Percentiles rank a stretch among this genome's conserved stretches.
Conservation (phyloP, 73 alveolate genomes). For the Paramecium sonneborni region DNA sequence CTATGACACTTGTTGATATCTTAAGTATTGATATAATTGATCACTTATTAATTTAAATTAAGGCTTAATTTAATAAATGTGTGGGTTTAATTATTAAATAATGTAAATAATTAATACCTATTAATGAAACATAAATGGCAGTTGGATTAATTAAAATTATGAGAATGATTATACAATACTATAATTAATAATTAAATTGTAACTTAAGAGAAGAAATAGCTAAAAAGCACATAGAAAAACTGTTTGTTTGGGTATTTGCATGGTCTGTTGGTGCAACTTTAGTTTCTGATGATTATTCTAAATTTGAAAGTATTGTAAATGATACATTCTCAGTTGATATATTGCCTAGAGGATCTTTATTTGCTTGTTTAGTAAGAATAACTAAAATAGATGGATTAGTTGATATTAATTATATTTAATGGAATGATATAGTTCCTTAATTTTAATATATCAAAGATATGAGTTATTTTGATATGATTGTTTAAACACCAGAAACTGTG, state of each 20-base stretch:
- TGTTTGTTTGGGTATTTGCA: conserved; percentile 75
- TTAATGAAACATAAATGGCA: conserved; percentile 75
- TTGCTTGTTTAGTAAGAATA: conserved; percentile 68
- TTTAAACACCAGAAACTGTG: conserved; percentile 96
- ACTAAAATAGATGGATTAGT: conserved; percentile 52
- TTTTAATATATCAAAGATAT: conserved; percentile 69
- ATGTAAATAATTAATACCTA: conserved; percentile 57
- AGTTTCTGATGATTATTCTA: conserved; percentile 65
- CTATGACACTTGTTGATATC: background rate
- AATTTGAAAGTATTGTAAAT: conserved; percentile 72
- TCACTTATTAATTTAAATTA: background rate
- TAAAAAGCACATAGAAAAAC: conserved; percentile 73
- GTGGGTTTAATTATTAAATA: background rate
- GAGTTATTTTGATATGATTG: conserved; percentile 85
- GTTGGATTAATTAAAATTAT: conserved; percentile 73
- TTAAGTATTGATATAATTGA: conserved; percentile 1
- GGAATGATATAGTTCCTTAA: conserved; percentile 75
- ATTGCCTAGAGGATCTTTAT: conserved; percentile 77
- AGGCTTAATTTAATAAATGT: background rate
- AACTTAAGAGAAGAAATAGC: conserved; percentile 70
- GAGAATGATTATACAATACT: conserved; percentile 62
- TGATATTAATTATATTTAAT: conserved; percentile 66
- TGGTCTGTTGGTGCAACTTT: conserved; percentile 85
- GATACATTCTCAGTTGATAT: conserved; percentile 66
- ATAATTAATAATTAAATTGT: conserved; percentile 30